phyloP scores from a whole-genome alignment of 768 basidiomycete genomes.

The Suillus cothurnatus region DNA sequence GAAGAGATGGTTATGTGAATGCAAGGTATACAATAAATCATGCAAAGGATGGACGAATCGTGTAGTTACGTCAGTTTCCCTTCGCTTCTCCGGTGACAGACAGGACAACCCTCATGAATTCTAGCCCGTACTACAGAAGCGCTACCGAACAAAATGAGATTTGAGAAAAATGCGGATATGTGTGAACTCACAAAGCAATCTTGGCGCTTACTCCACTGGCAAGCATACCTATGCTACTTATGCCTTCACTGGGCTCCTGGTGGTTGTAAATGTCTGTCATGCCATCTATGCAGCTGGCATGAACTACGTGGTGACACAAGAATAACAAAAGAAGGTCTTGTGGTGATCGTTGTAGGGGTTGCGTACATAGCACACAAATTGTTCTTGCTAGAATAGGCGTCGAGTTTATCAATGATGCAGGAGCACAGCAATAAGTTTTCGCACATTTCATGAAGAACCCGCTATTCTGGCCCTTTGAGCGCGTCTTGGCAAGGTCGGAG shows the following conservation, averaged over 20 bases:
- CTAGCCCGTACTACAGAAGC: slow-evolving; percentile 70
- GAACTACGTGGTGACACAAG: slow-evolving; percentile 87
- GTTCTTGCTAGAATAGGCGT: slow-evolving; percentile 49
- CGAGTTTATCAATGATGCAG: background rate
- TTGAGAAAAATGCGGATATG: background rate
- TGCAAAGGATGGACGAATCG: background rate
- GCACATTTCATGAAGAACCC: slow-evolving; percentile 79
- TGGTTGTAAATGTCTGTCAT: slow-evolving; percentile 63
- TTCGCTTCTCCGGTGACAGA: slow-evolving; percentile 65
- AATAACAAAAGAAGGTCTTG: slow-evolving; percentile 72
- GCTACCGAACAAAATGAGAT: slow-evolving; percentile 38
- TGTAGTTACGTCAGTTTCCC: slow-evolving; percentile 37
- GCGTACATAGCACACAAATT: slow-evolving; percentile 67
- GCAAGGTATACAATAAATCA: slow-evolving; percentile 11
- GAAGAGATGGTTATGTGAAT: background rate
- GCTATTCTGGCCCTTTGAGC: slow-evolving; percentile 76
- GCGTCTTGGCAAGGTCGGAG: slow-evolving; percentile 61
- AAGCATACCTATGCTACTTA: slow-evolving; percentile 38
- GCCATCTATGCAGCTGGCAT: slow-evolving; percentile 75
- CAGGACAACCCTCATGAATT: slow-evolving; percentile 72
- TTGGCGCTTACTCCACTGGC: slow-evolving; percentile 59
- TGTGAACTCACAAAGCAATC: slow-evolving; percentile 70
- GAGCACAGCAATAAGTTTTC: slow-evolving; percentile 29
- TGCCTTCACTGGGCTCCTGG: slow-evolving; percentile 54
- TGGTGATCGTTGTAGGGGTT: slow-evolving; percentile 56